phyloP scores from a whole-genome alignment of 2,329 filamentous ascomycete genomes.

The Emydomyces testavorans region DNA sequence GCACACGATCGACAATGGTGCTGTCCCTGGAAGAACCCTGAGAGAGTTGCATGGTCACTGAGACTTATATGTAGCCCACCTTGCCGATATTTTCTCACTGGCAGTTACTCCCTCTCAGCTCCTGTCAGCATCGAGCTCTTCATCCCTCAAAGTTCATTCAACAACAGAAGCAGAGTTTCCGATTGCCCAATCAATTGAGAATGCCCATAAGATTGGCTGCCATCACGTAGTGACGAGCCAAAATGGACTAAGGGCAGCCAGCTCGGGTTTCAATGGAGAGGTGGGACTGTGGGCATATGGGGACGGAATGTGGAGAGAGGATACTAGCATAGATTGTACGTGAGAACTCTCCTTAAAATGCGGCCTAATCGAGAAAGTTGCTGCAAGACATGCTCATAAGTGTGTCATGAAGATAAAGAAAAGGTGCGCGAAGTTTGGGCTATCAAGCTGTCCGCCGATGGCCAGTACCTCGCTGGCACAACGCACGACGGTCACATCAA shows the following conservation, averaged over 20 bases:
- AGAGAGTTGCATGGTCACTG: conserved; percentile 21
- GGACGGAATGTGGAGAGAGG: conserved; percentile 45
- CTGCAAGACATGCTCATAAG: not conserved
- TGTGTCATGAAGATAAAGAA: conserved; percentile 36
- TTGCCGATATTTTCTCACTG: conserved; percentile 72
- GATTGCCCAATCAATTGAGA: conserved; percentile 64
- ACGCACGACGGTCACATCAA: conserved; percentile 80
- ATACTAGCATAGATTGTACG: conserved; percentile 37
- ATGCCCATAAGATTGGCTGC: conserved; percentile 76
- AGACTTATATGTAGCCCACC: conserved; percentile 51
- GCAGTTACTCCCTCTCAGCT: conserved; percentile 63
- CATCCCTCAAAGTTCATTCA: conserved; percentile 68
- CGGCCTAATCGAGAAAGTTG: not conserved
- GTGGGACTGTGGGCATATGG: conserved; percentile 67
- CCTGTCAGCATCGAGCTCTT: conserved; percentile 74
- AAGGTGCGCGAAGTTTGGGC: conserved; percentile 72
- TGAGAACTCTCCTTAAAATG: not conserved
- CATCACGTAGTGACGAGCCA: conserved; percentile 70
- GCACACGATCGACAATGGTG: conserved; percentile 79
- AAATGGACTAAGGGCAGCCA: conserved; percentile 62
- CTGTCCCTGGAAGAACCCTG: conserved; percentile 19
- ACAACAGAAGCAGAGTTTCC: conserved; percentile 61
- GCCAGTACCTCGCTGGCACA: conserved; percentile 72
- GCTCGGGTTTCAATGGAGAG: conserved; percentile 79
- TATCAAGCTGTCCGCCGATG: conserved; percentile 70